Evolutionary conservation across 2,329 filamentous ascomycete genomes (phyloP).

Genomic region (Pseudopithomyces chartarum): DNA sequence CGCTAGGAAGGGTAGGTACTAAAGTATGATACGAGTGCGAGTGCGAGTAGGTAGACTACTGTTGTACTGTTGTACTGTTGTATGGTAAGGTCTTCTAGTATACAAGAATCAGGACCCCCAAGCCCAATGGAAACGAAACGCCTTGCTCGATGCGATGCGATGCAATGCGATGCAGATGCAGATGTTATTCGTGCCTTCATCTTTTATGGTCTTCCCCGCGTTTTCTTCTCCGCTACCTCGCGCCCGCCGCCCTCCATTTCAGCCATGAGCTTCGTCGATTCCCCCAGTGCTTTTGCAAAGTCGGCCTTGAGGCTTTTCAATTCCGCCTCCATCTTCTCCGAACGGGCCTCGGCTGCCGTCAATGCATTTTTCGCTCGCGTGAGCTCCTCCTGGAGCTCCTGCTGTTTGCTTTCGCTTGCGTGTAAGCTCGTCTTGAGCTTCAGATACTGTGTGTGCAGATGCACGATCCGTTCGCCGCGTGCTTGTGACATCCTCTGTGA

Average conservation of each 20-base stretch:
- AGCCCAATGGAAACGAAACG: not conserved
- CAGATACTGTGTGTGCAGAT: slow-evolving; percentile 24
- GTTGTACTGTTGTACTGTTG: too few species aligned
- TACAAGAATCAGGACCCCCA: not conserved
- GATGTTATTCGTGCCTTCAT: too few species aligned
- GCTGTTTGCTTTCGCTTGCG: not conserved
- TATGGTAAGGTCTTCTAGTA: too few species aligned
- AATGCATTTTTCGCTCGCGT: not conserved
- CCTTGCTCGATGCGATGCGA: not conserved
- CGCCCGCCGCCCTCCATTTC: not conserved
- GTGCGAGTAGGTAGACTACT: too few species aligned
- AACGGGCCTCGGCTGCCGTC: not conserved
- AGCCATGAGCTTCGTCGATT: not conserved
- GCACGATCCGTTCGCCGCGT: slow-evolving; percentile 23
- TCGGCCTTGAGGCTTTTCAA: not conserved
- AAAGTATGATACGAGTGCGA: too few species aligned
- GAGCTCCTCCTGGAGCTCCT: not conserved
- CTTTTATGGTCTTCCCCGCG: not conserved
- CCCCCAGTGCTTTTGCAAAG: not conserved
- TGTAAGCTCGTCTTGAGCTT: not conserved
- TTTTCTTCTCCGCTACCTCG: not conserved
- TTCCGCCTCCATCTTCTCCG: not conserved
- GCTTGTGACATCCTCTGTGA: slow-evolving; percentile 25
- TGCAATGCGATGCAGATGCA: not conserved
- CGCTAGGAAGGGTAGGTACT: not conserved